phyloP scores from a whole-genome alignment of 495 filamentous ascomycete genomes.

The Coniosporium apollinis region DNA sequence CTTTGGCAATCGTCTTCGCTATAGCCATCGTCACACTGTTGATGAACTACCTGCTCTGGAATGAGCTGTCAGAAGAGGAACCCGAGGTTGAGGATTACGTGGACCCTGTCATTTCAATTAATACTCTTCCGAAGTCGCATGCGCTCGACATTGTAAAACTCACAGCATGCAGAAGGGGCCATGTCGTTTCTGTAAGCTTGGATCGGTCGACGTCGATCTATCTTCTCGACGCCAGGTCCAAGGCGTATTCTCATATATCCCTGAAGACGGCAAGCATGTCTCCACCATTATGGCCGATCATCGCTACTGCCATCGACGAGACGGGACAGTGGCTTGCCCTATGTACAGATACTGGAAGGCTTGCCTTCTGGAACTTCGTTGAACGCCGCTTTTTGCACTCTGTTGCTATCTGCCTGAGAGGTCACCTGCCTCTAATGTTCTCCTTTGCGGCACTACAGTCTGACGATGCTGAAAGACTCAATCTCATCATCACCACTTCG shows the following conservation, averaged over 20 bases:
- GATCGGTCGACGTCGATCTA: conserved; percentile 46
- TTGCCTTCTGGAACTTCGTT: conserved; percentile 42
- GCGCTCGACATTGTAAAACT: conserved; percentile 46
- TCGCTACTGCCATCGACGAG: conserved; percentile 41
- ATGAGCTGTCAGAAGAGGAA: conserved; percentile 12
- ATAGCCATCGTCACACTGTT: conserved; percentile 39
- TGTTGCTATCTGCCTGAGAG: conserved; percentile 31
- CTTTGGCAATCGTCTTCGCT: conserved; percentile 32
- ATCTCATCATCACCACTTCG: conserved; percentile 36
- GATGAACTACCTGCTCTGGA: conserved; percentile 42
- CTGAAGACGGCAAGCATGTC: conserved; percentile 20
- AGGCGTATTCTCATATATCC: conserved; percentile 14
- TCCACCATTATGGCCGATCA: conserved; percentile 37
- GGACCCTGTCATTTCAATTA: conserved; percentile 35
- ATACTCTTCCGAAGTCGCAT: conserved; percentile 42
- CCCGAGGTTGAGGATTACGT: conserved; percentile 23
- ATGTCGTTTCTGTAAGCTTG: conserved; percentile 47
- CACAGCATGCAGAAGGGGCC: conserved; percentile 35
- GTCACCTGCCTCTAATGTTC: conserved; percentile 38
- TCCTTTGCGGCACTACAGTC: conserved; percentile 29
- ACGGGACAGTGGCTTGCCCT: conserved; percentile 44
- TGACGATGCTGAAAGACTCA: conserved; percentile 8
- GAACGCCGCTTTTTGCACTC: conserved; percentile 32
- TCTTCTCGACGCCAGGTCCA: conserved; percentile 23
- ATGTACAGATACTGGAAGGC: conserved; percentile 34